These are phyloP conservation scores for Monosporozyma unispora DNA, from an alignment of 805 yeast species.

Conservation along the genomic window DNA sequence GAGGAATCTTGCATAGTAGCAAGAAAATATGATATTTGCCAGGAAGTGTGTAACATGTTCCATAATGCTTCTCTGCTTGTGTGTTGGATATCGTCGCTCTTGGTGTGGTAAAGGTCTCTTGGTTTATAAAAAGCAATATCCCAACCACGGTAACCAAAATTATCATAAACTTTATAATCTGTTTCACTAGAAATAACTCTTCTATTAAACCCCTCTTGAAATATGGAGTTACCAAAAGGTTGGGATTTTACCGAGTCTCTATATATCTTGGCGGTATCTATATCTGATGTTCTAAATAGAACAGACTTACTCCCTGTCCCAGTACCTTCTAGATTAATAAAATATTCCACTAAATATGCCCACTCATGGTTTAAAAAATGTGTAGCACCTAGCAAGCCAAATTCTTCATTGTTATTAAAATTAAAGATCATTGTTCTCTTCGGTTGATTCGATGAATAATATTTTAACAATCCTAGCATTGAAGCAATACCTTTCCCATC, in stretches of 20 bases:
- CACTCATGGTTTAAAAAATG: constrained; percentile 67
- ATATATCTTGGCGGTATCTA: constrained; percentile 53
- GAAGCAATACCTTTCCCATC: constrained; percentile 87
- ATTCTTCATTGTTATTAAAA: constrained; percentile 85
- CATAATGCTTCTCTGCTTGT: constrained; percentile 62
- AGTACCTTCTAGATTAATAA: constrained; percentile 83
- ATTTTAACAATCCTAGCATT: constrained; percentile 57
- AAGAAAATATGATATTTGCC: constrained; percentile 48
- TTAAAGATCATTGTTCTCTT: constrained; percentile 67
- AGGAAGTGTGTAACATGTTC: constrained; percentile 72
- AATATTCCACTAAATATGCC: constrained; percentile 50
- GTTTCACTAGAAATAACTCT: constrained; percentile 72
- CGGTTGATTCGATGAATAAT: constrained; percentile 45
- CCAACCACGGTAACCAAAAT: constrained; percentile 68
- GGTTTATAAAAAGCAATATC: constrained; percentile 88
- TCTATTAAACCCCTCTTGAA: constrained; percentile 76
- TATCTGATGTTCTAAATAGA: constrained; percentile 75
- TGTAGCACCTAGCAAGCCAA: constrained; percentile 75
- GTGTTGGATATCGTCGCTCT: constrained; percentile 56
- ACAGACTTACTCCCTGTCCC: constrained; percentile 86
- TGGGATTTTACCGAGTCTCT: constrained; percentile 41
- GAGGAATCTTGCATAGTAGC: constrained; percentile 27
- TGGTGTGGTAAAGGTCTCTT: constrained; percentile 75
- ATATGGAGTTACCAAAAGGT: constrained; percentile 74
- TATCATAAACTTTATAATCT: constrained; percentile 65